Percentiles rank a stretch among this genome's conserved stretches.
These are phyloP conservation scores for Hypoxylon lenormandii DNA, from an alignment of 495 filamentous ascomycete genomes.

Conservation along the genomic window DNA sequence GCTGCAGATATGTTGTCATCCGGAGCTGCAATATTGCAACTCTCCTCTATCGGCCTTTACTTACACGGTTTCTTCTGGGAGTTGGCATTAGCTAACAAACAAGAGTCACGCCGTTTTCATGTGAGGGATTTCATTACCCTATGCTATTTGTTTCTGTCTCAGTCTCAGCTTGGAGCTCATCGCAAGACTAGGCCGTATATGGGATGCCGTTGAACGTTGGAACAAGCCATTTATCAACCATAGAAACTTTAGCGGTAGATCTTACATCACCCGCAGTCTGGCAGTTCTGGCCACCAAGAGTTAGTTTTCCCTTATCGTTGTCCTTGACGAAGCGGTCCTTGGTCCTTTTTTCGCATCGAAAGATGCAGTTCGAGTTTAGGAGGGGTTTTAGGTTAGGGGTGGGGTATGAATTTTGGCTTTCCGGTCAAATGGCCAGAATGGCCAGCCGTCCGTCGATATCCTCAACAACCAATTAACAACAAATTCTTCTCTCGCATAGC, in stretches of 20 bases:
- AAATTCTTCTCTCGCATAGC: no score
- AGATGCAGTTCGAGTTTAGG: no score
- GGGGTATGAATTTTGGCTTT: no score
- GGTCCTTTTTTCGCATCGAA: no score
- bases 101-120: not conserved
- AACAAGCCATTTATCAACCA: not conserved
- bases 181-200: not conserved
- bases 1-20: conserved; percentile 23
- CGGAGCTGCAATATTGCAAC: conserved; percentile 25
- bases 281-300: no score
- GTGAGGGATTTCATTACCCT: conserved; percentile 9
- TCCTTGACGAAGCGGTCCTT: no score
- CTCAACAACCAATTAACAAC: no score
- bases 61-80: not conserved
- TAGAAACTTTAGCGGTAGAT: not conserved
- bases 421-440: no score
- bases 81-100: conserved; percentile 38
- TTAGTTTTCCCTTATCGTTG: no score
- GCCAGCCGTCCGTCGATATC: no score
- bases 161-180: not conserved
- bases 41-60: not conserved
- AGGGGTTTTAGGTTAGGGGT: no score
- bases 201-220: conserved; percentile 2
- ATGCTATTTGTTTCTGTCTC: conserved; percentile 3
- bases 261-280: not conserved